Percentiles rank a stretch among this genome's conserved stretches.
These are phyloP conservation scores for Cydonia oblonga DNA, from an alignment of 331 rosid species.

Conservation along the genomic window DNA sequence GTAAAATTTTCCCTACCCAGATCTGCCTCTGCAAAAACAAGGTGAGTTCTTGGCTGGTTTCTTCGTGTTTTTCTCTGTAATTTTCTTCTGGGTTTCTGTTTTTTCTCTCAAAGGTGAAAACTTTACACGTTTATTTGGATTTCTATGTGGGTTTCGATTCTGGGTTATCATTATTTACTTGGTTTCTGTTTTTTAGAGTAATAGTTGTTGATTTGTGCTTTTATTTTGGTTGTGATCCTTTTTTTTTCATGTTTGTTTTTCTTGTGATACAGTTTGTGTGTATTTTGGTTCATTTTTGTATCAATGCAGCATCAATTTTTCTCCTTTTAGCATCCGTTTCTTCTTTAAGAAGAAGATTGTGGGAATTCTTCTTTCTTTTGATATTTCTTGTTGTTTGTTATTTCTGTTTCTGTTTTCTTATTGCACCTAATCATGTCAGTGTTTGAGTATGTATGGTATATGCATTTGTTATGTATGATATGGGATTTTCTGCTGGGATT, in stretches of 20 bases:
- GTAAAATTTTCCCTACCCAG: conserved; percentile 10
- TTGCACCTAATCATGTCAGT: neutral
- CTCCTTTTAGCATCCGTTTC: neutral
- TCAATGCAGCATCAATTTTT: neutral
- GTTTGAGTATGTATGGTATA: neutral
- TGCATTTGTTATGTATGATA: neutral
- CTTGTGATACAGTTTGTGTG: neutral
- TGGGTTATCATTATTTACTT: neutral
- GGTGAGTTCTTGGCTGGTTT: neutral
- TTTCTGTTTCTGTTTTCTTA: neutral
- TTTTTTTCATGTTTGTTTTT: neutral
- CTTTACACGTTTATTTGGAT: neutral
- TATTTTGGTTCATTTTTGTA: neutral
- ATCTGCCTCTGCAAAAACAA: conserved; percentile 29
- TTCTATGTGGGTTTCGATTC: neutral
- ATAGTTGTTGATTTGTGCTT: neutral
- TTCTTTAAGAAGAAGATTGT: neutral
- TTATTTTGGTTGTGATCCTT: neutral
- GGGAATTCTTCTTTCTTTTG: neutral
- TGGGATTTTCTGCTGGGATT: neutral
- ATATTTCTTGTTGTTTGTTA: neutral
- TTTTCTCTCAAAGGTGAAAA: neutral
- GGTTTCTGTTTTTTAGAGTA: too few species aligned
- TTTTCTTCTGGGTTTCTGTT: neutral
- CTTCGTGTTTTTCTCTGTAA: neutral